Evolutionary conservation across 116 monocot genomes (phyloP).

Genomic region (Zostera marina): DNA sequence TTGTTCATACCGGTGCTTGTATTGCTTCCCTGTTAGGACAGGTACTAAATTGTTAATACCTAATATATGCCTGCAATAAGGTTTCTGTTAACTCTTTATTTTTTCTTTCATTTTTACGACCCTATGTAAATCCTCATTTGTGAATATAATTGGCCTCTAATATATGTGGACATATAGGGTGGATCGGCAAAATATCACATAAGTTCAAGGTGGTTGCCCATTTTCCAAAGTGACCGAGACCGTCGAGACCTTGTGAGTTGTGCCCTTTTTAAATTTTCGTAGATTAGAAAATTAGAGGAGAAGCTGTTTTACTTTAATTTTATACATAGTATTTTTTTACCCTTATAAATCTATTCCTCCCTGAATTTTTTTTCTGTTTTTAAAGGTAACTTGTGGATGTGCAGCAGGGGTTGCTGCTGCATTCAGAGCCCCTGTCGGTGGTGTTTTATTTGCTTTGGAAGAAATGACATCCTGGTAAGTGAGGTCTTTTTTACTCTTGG

Average conservation of each 20-base stretch:
- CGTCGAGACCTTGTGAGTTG: slow-evolving; percentile 93
- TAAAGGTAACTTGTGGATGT: slow-evolving; percentile 98
- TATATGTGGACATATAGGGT: slow-evolving; percentile 33
- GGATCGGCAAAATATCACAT: slow-evolving; percentile 89
- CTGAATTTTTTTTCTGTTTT: slow-evolving; percentile 11
- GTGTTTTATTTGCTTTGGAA: slow-evolving; percentile 94
- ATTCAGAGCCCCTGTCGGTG: slow-evolving; percentile 98
- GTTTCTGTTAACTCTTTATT: too few species aligned
- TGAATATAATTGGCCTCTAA: neutral
- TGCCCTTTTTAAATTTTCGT: neutral
- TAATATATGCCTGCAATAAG: too few species aligned
- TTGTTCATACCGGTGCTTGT: slow-evolving; percentile 98
- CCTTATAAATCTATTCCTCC: neutral
- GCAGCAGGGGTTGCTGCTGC: slow-evolving; percentile 99
- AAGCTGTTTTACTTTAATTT: neutral
- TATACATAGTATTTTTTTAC: neutral
- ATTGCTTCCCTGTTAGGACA: slow-evolving; percentile 98
- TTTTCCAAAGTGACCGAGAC: slow-evolving; percentile 95
- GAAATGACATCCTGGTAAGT: slow-evolving; percentile 97
- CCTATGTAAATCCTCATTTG: neutral
- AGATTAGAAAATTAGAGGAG: neutral
- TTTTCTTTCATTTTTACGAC: too few species aligned
- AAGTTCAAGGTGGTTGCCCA: slow-evolving; percentile 61
- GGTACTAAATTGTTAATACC: slow-evolving; percentile 16
- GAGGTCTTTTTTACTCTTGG: neutral